Conservation (phyloP, 2,329 filamentous ascomycete genomes). For the Cytospora chrysosperma region DNA sequence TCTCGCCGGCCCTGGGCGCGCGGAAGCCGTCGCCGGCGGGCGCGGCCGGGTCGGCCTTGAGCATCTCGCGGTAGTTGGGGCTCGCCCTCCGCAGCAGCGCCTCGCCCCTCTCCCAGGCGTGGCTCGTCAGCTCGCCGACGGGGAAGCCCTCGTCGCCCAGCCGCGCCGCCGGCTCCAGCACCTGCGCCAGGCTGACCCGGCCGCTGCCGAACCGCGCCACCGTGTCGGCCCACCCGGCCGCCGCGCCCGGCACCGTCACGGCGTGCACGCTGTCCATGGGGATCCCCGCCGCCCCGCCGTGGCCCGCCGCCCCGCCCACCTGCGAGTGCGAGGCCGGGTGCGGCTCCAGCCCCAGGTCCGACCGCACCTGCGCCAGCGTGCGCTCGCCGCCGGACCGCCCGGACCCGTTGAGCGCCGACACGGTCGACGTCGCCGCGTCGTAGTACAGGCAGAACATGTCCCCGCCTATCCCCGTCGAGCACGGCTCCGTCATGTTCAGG, state of each 20-base stretch:
- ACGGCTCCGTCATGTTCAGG: conserved; percentile 90
- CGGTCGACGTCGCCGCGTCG: conserved; percentile 75
- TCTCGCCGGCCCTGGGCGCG: conserved; percentile 75
- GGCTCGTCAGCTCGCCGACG: conserved; percentile 75
- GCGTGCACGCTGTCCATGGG: conserved; percentile 76
- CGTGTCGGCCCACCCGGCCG: conserved; percentile 90
- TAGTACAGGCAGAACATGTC: conserved; percentile 98
- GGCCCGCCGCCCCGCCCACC: conserved; percentile 39
- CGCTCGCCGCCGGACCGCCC: conserved; percentile 73
- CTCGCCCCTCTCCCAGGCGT: conserved; percentile 71
- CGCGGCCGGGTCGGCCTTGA: conserved; percentile 72
- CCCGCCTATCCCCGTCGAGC: conserved; percentile 90
- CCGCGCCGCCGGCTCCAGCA: conserved; percentile 79
- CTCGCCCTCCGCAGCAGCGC: conserved; percentile 66
- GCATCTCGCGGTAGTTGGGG: conserved; percentile 82
- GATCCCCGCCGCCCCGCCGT: conserved; percentile 52
- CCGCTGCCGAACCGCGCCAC: conserved; percentile 88
- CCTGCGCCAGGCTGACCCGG: conserved; percentile 71
- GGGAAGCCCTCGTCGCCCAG: conserved; percentile 88
- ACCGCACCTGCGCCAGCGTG: conserved; percentile 68
- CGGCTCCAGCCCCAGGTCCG: conserved; percentile 54
- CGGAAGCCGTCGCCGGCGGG: conserved; percentile 61
- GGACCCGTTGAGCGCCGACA: conserved; percentile 87
- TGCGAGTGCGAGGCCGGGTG: too few relatives aligned
- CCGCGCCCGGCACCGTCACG: conserved; percentile 84